phyloP scores from a whole-genome alignment of 305 asterid genomes.

The Fraxinus sp. region DNA sequence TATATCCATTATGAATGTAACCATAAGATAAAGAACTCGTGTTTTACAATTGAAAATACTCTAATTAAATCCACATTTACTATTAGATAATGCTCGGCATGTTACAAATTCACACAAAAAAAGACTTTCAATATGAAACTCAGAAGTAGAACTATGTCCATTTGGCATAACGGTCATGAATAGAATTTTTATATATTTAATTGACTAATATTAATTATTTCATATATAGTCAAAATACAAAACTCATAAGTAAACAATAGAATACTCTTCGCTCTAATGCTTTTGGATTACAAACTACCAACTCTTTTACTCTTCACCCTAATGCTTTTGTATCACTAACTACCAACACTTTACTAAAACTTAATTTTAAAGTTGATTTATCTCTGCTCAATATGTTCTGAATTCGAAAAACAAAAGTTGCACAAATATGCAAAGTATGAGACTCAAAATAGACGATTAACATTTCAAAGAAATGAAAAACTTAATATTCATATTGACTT shows the following conservation, averaged over 20 bases:
- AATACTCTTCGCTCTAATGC: not conserved
- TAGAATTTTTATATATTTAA: not conserved
- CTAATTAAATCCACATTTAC: not conserved
- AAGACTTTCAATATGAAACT: not conserved
- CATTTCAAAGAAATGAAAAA: not conserved
- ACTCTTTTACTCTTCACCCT: not conserved
- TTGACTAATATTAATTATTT: not conserved
- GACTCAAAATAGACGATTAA: not conserved
- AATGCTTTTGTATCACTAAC: not conserved
- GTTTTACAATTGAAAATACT: not conserved
- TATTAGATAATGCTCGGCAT: not conserved
- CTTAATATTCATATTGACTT: not conserved
- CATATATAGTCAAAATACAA: not conserved
- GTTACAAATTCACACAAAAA: not conserved
- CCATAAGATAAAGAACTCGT: not conserved
- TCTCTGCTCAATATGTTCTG: not conserved
- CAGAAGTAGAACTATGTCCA: not conserved
- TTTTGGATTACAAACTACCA: not conserved
- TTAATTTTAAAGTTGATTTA: not conserved
- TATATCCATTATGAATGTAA: not conserved
- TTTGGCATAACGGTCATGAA: not conserved
- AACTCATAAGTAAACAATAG: not conserved
- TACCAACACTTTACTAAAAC: not conserved
- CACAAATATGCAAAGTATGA: not conserved
- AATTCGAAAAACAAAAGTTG: not conserved